phyloP scores from a whole-genome alignment of 73 alveolate species.

The Uronychia binucleata region DNA sequence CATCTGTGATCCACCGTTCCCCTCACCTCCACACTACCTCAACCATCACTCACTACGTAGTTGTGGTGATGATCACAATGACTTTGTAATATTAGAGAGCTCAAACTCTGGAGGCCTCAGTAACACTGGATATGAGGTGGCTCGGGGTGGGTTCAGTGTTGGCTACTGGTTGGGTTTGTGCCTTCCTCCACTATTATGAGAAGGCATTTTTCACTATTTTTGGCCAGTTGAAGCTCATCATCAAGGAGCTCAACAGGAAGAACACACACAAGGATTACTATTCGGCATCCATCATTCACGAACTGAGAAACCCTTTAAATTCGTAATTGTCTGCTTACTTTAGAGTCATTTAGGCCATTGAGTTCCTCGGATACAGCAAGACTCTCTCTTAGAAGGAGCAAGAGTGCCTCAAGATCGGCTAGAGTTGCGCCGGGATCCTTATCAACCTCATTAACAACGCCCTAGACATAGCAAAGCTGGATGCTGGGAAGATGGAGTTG shows the following conservation, averaged over 20 bases:
- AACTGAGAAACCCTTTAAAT: slow-evolving; percentile 43
- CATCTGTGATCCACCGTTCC: not conserved
- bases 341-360: not conserved
- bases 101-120: too few species aligned
- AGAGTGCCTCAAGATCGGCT: slow-evolving; percentile 38
- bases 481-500: slow-evolving; percentile 35
- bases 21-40: not conserved
- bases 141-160: too few species aligned
- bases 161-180: too few species aligned
- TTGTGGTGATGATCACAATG: too few species aligned
- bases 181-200: too few species aligned
- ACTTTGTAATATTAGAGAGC: too few species aligned
- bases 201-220: not conserved
- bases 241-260: not conserved
- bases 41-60: too few species aligned
- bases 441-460: slow-evolving; percentile 47
- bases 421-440: slow-evolving; percentile 37
- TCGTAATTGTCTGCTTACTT: not conserved
- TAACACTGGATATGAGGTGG: too few species aligned
- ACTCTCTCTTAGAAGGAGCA: slow-evolving; percentile 24
- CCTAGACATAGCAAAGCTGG: slow-evolving; percentile 47
- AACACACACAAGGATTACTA: slow-evolving; percentile 21
- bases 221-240: not conserved
- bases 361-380: slow-evolving; percentile 16
- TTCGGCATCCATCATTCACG: slow-evolving; percentile 51